A percentile compares a stretch with the other conserved stretches of the same genome.
Evolutionary conservation across 257 asterid species (phyloP).

Genomic region (Orobanche coerulescens): DNA sequence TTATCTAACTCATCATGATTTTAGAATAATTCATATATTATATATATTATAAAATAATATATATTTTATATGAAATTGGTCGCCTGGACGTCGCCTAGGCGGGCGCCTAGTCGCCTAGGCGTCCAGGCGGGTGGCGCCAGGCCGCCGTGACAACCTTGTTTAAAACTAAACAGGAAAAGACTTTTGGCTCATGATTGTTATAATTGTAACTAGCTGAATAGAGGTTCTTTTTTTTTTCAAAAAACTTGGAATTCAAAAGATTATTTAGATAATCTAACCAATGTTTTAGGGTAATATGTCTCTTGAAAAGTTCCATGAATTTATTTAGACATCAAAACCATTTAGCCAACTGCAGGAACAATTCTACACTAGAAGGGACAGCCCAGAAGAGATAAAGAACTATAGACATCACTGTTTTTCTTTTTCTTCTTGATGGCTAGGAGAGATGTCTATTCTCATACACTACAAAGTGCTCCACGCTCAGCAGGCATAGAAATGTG

Average conservation of each 20-base stretch:
- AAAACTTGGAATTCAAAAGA: not conserved
- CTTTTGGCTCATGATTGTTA: not conserved
- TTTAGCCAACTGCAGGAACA: not conserved
- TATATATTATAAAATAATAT: no score
- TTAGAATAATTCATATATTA: no score
- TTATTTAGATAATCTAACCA: not conserved
- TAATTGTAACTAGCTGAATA: not conserved
- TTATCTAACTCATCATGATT: no score
- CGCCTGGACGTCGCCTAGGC: no score
- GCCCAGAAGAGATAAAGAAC: not conserved
- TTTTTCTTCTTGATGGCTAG: not conserved
- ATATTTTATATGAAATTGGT: no score
- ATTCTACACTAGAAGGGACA: not conserved
- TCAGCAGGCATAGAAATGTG: not conserved
- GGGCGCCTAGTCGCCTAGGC: no score
- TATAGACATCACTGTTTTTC: not conserved
- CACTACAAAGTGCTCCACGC: not conserved
- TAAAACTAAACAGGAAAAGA: not conserved
- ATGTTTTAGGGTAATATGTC: not conserved
- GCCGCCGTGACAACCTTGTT: no score
- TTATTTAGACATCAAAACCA: not conserved
- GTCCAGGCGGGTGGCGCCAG: no score
- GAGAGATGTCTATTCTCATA: not conserved
- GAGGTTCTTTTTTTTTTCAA: not conserved
- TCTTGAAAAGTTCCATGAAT: not conserved